Evolutionary conservation across 2,329 filamentous ascomycete genomes (phyloP).

Genomic region (Ceratocystis ficicola): DNA sequence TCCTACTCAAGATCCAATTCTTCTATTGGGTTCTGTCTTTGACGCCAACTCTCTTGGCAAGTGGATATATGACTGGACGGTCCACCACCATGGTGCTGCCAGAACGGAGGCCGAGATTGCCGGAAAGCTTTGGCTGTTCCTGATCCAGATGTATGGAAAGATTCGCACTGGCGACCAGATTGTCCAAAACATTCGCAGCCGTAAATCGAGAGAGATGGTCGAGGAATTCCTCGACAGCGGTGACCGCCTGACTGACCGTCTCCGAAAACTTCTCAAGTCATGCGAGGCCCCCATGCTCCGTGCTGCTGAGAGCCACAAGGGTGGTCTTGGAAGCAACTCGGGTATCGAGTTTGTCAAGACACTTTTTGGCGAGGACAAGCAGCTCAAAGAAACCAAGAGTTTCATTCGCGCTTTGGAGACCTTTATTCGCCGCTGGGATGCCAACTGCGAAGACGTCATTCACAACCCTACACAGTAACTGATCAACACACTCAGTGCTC

Average conservation of each 20-base stretch:
- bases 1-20: slow-evolving; percentile 81
- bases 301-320: slow-evolving; percentile 61
- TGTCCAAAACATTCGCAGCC: slow-evolving; percentile 56
- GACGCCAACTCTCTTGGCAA: slow-evolving; percentile 95
- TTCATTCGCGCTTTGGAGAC: slow-evolving; percentile 80
- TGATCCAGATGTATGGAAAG: slow-evolving; percentile 89
- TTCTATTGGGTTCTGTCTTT: slow-evolving; percentile 88
- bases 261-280: slow-evolving; percentile 74
- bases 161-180: slow-evolving; percentile 80
- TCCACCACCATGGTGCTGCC: slow-evolving; percentile 70
- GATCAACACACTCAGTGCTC: slow-evolving; percentile 14
- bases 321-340: slow-evolving; percentile 76
- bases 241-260: slow-evolving; percentile 72
- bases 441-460: slow-evolving; percentile 87
- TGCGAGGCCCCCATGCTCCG: slow-evolving; percentile 95
- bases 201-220: slow-evolving; percentile 66
- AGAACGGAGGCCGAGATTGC: slow-evolving; percentile 83
- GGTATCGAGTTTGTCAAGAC: slow-evolving; percentile 93
- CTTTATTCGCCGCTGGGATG: slow-evolving; percentile 90
- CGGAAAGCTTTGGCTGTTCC: slow-evolving; percentile 85
- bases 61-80: slow-evolving; percentile 99
- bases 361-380: slow-evolving; percentile 82
- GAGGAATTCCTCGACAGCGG: slow-evolving; percentile 85
- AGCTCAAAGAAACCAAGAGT: slow-evolving; percentile 80
- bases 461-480: slow-evolving; percentile 44